These are phyloP conservation scores for Pleurotus platypus DNA, from an alignment of 768 basidiomycete genomes.

Conservation along the genomic window DNA sequence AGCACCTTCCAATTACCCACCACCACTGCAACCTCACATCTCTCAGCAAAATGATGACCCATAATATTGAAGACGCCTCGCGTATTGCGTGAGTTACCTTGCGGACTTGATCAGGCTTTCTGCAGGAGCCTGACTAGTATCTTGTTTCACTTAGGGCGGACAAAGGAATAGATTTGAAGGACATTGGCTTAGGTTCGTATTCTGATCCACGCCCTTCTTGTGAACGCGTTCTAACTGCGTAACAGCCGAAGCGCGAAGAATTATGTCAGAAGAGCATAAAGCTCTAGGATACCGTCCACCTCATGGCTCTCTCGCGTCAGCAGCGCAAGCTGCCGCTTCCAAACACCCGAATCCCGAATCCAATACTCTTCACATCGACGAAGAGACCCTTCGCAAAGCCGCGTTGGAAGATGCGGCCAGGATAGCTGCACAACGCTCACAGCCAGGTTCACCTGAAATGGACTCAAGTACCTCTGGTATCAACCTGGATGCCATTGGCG, in stretches of 20 bases:
- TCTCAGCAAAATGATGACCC: not conserved
- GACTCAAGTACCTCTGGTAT: not conserved
- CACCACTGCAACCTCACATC: not conserved
- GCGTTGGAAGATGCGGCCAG: constrained; percentile 1
- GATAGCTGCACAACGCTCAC: constrained; percentile 1
- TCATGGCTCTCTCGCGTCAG: constrained; percentile 1
- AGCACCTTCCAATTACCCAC: not conserved
- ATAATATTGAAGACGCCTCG: not conserved
- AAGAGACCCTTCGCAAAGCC: not conserved
- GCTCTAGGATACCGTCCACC: constrained; percentile 2
- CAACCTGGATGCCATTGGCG: constrained; percentile 10
- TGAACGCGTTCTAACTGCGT: not conserved
- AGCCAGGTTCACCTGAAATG: not conserved
- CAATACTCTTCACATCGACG: not conserved
- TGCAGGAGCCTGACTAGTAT: not conserved
- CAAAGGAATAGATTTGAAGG: constrained; percentile 2
- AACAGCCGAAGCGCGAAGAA: not conserved
- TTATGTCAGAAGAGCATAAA: constrained; percentile 7
- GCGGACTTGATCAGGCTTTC: too few species aligned
- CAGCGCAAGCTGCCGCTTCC: constrained; percentile 1
- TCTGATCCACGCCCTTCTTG: not conserved
- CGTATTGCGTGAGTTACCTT: not conserved
- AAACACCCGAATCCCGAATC: not conserved
- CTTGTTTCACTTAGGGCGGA: not conserved
- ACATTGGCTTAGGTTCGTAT: not conserved